Evolutionary conservation across 1,139 yeast species (phyloP), one percentile per base, ranked within the genome.

Genomic region (Trichomonascaceae sp.): DNA sequence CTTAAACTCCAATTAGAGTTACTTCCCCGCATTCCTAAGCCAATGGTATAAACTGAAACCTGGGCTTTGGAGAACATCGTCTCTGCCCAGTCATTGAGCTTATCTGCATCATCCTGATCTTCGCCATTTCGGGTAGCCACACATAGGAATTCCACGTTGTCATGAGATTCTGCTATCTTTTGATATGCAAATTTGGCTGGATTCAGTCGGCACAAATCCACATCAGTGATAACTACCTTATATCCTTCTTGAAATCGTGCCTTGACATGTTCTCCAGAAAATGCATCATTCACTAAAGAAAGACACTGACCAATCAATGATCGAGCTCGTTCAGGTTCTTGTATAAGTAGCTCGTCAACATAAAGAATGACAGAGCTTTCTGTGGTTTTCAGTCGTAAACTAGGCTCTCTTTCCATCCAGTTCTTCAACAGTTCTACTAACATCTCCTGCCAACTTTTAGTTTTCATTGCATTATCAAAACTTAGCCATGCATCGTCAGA

Each of bases 271-370:
- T 77, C 81, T 22, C 72, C 73, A 17, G 80, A 79, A 66, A 83
- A 88, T 27, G 85, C 73, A 43, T 86, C 95, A 69, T 91, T 90
- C 55, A 91, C 82, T 66, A 90, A 93, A 43, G 90, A 85, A 53
- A 90, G 84, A 56, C 87, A 79, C 63, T 90, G 97, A 48, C 97
- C 97, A 73, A 89, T 80, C 15, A 85, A 78, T 52, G 83, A 78
- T 45, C 79, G 71, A 50, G 84, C 82, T 60, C 95, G 78, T 51
- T 83, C 88, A 36, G 77, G 74, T 62, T 87, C 91, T 49, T 85
- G 90, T 13, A 84, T 81, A 72, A 57, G 36, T 18, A 60, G 57
- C 3, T 57, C 49, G 17, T 59, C 56, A 32, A 61, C 60, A 45
- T 87, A 86, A 66, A 90, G 83, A 55, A 85, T 77, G 45, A 90